Percentiles rank a stretch among this genome's conserved stretches.
Evolutionary conservation across 306 rosid genomes (phyloP).

Genomic region (Malus domestica): ASM211411v1 NC_041803.1:36174001-36174500

Average conservation of each 20-base stretch:
- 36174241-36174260: not conserved
- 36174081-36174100: constrained; percentile 65
- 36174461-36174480: constrained; percentile 66
- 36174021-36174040: constrained; percentile 83
- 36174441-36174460: constrained; percentile 80
- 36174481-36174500: constrained; percentile 99
- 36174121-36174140: constrained; percentile 96
- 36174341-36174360: constrained; percentile 91
- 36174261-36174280: not conserved
- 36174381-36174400: constrained; percentile 90
- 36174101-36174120: constrained; percentile 81
- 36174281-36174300: not conserved
- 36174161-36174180: constrained; percentile 79
- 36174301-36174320: constrained; percentile 55
- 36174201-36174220: not conserved
- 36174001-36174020: not conserved
- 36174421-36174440: constrained; percentile 97
- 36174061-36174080: constrained; percentile 50
- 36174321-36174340: constrained; percentile 81
- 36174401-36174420: constrained; percentile 81
- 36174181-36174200: constrained; percentile 40
- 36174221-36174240: not conserved
- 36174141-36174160: constrained; percentile 97
- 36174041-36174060: constrained; percentile 85
- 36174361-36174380: constrained; percentile 78